Evolutionary conservation across 2,329 filamentous ascomycete species (phyloP).

Genomic region (Alternaria solani): DNA sequence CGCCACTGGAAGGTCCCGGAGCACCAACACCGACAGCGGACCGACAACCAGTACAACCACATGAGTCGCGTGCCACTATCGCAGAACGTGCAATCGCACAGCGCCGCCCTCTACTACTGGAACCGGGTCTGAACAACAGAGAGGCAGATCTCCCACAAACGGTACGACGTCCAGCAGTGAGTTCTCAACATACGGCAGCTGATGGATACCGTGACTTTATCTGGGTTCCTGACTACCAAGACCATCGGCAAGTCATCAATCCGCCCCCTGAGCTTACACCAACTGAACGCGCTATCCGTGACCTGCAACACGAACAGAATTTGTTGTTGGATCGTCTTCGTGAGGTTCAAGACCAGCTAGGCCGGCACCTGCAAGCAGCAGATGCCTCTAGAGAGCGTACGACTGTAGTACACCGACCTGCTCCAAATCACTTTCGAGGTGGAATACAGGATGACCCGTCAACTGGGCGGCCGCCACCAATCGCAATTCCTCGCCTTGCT

Average conservation of each 20-base stretch:
- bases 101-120: not conserved
- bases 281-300: not conserved
- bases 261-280: not conserved
- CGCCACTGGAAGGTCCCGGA: not conserved
- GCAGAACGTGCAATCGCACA: conserved; percentile 6
- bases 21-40: not conserved
- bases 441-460: not conserved
- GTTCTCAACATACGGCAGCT: not conserved
- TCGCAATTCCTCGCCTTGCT: not conserved
- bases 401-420: not conserved
- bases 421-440: not conserved
- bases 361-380: not conserved
- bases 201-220: not conserved
- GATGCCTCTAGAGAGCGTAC: not conserved
- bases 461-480: not conserved
- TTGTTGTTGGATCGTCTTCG: not conserved
- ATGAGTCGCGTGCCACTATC: conserved; percentile 3
- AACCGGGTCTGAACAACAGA: conserved; percentile 1
- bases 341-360: not conserved
- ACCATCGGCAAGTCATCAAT: not conserved
- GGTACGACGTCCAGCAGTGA: not conserved
- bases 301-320: not conserved
- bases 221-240: not conserved
- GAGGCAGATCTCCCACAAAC: not conserved
- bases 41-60: not conserved